Evolutionary conservation across 768 basidiomycete species (phyloP).

Genomic region (Pulveroboletus frians): DNA sequence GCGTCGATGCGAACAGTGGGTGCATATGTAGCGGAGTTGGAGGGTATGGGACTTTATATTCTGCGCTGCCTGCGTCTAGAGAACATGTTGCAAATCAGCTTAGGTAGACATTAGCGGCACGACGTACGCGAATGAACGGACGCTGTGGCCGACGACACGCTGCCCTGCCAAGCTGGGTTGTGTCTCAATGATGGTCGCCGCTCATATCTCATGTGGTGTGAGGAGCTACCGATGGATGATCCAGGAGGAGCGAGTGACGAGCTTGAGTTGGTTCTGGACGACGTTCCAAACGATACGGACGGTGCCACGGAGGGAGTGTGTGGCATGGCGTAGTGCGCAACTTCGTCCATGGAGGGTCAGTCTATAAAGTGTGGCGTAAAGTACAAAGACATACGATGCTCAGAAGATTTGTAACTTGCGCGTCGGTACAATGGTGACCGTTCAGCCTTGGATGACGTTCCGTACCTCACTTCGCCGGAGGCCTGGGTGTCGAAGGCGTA

Average conservation of each 20-base stretch:
- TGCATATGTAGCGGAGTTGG: slow-evolving; percentile 52
- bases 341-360: slow-evolving; percentile 11
- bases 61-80: slow-evolving; percentile 22
- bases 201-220: slow-evolving; percentile 36
- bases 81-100: slow-evolving; percentile 2
- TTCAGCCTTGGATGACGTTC: slow-evolving; percentile 28
- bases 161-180: slow-evolving; percentile 44
- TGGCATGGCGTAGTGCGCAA: slow-evolving; percentile 29
- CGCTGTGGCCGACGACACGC: slow-evolving; percentile 34
- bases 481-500: slow-evolving; percentile 32
- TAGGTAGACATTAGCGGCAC: background rate
- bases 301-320: slow-evolving; percentile 29
- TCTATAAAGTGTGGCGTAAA: background rate
- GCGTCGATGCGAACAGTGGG: slow-evolving; percentile 54
- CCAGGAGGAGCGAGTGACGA: slow-evolving; percentile 43
- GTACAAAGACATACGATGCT: slow-evolving; percentile 38
- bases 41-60: slow-evolving; percentile 17
- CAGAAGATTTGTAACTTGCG: slow-evolving; percentile 40
- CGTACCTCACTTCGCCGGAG: slow-evolving; percentile 30
- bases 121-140: slow-evolving; percentile 40
- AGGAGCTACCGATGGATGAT: slow-evolving; percentile 39
- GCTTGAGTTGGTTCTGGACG: slow-evolving; percentile 49
- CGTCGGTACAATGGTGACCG: slow-evolving; percentile 38
- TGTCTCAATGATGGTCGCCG: slow-evolving; percentile 45
- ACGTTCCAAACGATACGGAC: slow-evolving; percentile 33